phyloP scores from a whole-genome alignment of 352 stramenopile genomes.

The Phytophthora ohioensis region DNA sequence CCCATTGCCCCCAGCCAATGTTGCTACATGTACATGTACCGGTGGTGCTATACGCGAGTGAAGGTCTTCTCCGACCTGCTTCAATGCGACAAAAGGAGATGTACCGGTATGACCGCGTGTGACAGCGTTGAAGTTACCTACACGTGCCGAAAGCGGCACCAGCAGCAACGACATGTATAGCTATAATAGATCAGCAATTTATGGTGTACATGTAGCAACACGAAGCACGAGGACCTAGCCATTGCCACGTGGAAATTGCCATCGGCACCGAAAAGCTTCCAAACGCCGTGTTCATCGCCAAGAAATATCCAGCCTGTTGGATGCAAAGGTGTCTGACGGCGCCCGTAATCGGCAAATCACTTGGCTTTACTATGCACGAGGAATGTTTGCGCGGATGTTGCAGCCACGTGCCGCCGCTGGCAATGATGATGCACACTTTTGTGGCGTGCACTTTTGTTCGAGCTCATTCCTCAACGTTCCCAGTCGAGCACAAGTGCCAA shows the following conservation, averaged over 20 bases:
- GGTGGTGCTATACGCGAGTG: background rate
- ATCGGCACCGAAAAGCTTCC: background rate
- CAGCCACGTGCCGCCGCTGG: background rate
- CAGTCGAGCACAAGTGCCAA: constrained; percentile 13
- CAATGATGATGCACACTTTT: background rate
- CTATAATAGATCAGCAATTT: background rate
- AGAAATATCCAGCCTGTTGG: constrained; percentile 14
- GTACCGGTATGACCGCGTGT: background rate
- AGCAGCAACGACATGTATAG: background rate
- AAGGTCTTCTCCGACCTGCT: background rate
- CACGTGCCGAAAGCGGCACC: background rate
- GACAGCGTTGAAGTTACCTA: constrained; percentile 1
- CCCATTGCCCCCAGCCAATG: background rate
- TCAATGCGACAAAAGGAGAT: constrained; percentile 18
- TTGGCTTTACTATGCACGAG: constrained; percentile 22
- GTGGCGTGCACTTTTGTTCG: background rate
- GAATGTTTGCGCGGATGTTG: constrained; percentile 2
- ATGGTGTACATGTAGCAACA: no score
- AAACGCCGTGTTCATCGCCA: constrained; percentile 1
- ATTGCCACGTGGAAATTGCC: no score
- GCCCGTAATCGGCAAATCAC: constrained; percentile 17
- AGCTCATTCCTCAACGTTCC: constrained; percentile 36
- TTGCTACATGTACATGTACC: no score
- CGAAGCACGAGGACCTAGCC: no score
- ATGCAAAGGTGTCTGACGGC: background rate